Conservation (phyloP, 116 monocot species). For the Trichopus zeylanicus region DNA sequence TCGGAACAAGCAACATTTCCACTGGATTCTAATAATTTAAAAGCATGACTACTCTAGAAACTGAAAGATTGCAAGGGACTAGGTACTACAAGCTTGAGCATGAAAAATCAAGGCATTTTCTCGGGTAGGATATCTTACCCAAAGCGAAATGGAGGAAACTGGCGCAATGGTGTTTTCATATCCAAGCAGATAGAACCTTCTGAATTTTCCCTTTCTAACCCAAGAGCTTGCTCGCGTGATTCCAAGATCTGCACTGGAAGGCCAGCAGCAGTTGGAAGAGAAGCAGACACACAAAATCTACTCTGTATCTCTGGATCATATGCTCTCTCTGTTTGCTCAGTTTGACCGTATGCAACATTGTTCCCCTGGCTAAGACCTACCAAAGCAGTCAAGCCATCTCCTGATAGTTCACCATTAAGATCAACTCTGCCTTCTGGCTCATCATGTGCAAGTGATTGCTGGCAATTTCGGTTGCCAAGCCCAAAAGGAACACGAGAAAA, state of each 20-base stretch:
- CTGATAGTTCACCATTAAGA: slow-evolving; percentile 54
- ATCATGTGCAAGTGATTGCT: slow-evolving; percentile 71
- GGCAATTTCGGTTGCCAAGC: slow-evolving; percentile 69
- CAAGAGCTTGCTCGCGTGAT: slow-evolving; percentile 45
- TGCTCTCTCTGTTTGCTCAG: slow-evolving; percentile 52
- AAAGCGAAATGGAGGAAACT: slow-evolving; percentile 95
- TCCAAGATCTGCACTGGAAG: slow-evolving; percentile 69
- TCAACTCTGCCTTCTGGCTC: slow-evolving; percentile 81
- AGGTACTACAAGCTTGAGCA: too few species aligned
- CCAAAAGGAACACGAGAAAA: slow-evolving; percentile 91
- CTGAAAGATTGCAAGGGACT: too few species aligned
- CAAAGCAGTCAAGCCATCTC: slow-evolving; percentile 92
- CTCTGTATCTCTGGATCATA: slow-evolving; percentile 42
- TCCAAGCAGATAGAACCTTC: slow-evolving; percentile 85
- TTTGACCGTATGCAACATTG: slow-evolving; percentile 32
- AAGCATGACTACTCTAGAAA: too few species aligned
- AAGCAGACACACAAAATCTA: slow-evolving; percentile 19
- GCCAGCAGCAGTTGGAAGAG: slow-evolving; percentile 35
- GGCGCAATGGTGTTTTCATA: slow-evolving; percentile 81
- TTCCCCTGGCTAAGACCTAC: slow-evolving; percentile 74
- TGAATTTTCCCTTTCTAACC: slow-evolving; percentile 62
- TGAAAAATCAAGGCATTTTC: background rate
- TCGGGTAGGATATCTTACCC: too few species aligned
- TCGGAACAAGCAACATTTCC: too few species aligned
- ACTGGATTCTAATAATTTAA: too few species aligned